Evolutionary conservation across 2,329 filamentous ascomycete species (phyloP).

Genomic region (Boeremia lycopersici): DNA sequence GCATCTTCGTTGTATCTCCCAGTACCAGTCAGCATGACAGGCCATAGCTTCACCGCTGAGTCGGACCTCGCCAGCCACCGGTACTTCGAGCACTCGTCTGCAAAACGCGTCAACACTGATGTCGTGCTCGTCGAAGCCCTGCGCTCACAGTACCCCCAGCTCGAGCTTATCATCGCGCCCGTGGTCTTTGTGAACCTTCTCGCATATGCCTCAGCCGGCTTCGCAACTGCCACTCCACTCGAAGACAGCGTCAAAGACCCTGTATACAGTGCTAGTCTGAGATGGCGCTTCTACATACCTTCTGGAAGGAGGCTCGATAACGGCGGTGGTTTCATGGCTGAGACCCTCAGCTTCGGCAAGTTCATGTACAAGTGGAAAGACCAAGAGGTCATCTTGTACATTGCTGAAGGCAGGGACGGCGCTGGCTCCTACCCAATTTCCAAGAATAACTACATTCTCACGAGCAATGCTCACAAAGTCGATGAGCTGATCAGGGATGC

Average conservation of each 20-base stretch:
- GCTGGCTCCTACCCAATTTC: constrained; percentile 37
- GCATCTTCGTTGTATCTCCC: background rate
- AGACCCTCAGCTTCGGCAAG: constrained; percentile 52
- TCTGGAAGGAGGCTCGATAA: constrained; percentile 48
- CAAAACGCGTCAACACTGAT: constrained; percentile 52
- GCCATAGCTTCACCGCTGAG: constrained; percentile 28
- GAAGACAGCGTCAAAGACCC: constrained; percentile 49
- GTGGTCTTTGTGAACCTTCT: constrained; percentile 45
- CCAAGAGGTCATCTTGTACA: constrained; percentile 51
- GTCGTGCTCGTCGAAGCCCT: constrained; percentile 52
- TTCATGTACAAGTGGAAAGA: constrained; percentile 54
- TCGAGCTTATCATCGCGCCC: constrained; percentile 52
- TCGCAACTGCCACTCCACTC: constrained; percentile 49
- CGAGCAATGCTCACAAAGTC: constrained; percentile 37
- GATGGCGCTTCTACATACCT: constrained; percentile 48
- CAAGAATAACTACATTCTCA: constrained; percentile 53
- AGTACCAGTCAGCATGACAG: constrained; percentile 30
- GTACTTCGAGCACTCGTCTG: constrained; percentile 54
- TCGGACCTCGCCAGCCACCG: constrained; percentile 47
- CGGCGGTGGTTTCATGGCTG: constrained; percentile 44
- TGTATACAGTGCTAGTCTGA: constrained; percentile 40
- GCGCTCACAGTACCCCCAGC: constrained; percentile 52
- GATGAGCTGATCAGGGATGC: constrained; percentile 63
- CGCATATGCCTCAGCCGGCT: constrained; percentile 51
- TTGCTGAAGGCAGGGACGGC: constrained; percentile 52